phyloP scores from a whole-genome alignment of 441 rosid species.

The Manihot esculenta region DNA sequence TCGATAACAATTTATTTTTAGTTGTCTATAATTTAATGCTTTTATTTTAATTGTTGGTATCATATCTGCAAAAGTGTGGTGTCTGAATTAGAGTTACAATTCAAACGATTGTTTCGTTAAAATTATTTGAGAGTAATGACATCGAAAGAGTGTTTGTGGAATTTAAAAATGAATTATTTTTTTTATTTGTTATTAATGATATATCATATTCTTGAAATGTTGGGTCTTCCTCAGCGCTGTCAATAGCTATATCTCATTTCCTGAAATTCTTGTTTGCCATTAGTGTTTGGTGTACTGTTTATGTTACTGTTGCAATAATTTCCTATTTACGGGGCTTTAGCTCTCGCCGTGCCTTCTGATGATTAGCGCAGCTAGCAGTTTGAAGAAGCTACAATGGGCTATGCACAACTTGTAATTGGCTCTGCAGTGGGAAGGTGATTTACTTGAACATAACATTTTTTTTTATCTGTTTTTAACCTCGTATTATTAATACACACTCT shows the following conservation, averaged over 20 bases:
- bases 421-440: slow-evolving; percentile 86
- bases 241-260: slow-evolving; percentile 54
- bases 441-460: background rate
- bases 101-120: background rate
- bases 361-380: slow-evolving; percentile 9
- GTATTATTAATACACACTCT: too few relatives aligned
- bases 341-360: slow-evolving; percentile 41
- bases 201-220: slow-evolving; percentile 17
- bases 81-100: background rate
- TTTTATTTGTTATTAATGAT: background rate
- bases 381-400: too few relatives aligned
- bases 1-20: background rate
- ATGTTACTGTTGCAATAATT: too few relatives aligned
- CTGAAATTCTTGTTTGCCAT: slow-evolving; percentile 55
- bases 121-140: too few relatives aligned
- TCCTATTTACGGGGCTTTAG: slow-evolving; percentile 56
- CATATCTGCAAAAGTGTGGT: background rate
- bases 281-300: slow-evolving; percentile 84
- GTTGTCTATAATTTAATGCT: background rate
- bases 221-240: too few relatives aligned
- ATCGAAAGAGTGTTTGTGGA: too few relatives aligned
- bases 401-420: slow-evolving; percentile 79
- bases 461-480: too few relatives aligned
- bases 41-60: background rate
- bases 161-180: too few relatives aligned